These are phyloP conservation scores for Mycena floridula DNA, from an alignment of 768 basidiomycete species.

Conservation along the genomic window DNA sequence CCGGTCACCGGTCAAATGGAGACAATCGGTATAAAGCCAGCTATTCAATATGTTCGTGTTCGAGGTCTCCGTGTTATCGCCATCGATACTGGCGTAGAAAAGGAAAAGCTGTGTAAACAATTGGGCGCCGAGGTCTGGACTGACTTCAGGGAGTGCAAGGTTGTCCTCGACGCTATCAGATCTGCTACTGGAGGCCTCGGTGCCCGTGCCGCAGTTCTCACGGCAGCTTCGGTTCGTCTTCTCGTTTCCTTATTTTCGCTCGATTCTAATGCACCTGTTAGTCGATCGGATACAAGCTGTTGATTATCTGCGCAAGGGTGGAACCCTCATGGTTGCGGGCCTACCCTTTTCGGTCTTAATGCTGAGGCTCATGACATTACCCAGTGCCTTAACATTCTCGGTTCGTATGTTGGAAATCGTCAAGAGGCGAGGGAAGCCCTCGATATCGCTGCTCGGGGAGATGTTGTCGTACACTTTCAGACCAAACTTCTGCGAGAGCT, in stretches of 20 bases:
- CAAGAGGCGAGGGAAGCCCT: conserved; percentile 83
- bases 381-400: conserved; percentile 46
- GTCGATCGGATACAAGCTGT: conserved; percentile 43
- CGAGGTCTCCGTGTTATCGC: conserved; percentile 80
- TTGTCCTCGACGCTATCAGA: conserved; percentile 56
- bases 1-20: conserved; percentile 61
- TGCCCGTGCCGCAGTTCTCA: conserved; percentile 64
- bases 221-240: conserved; percentile 42
- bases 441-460: conserved; percentile 64
- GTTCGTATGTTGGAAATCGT: conserved; percentile 61
- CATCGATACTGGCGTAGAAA: conserved; percentile 71
- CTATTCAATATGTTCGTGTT: conserved; percentile 73
- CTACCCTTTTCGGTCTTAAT: conserved; percentile 28
- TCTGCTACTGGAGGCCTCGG: conserved; percentile 60
- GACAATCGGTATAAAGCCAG: conserved; percentile 74
- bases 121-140: conserved; percentile 65
- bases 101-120: conserved; percentile 49
- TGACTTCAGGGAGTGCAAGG: conserved; percentile 62
- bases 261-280: background rate
- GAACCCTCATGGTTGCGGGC: conserved; percentile 77
- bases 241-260: background rate
- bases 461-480: conserved; percentile 55
- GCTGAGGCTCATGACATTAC: too few relatives aligned
- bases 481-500: conserved; percentile 45
- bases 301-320: conserved; percentile 70